Percentiles rank a stretch among this genome's conserved stretches.
Conservation (phyloP, 371 early-diverging fungal species). For the Actinomortierella ambigua region DNA sequence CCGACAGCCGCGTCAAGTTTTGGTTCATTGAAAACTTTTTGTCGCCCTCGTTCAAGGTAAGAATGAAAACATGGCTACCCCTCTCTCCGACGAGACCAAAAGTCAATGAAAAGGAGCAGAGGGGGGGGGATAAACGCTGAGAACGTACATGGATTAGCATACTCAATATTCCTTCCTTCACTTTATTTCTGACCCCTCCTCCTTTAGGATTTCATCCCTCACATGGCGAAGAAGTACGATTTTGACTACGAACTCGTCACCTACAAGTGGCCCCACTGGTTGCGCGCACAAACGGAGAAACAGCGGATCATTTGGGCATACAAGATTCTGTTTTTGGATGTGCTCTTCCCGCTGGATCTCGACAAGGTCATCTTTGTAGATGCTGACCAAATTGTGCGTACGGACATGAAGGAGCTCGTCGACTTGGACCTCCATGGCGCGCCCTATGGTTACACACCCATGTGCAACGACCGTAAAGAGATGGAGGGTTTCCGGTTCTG, state of each 20-base stretch:
- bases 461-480: constrained; percentile 90
- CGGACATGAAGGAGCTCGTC: constrained; percentile 89
- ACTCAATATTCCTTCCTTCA: neutral
- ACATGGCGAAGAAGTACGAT: constrained; percentile 78
- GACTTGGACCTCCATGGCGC: constrained; percentile 91
- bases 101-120: too few relatives aligned
- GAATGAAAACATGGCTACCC: too few relatives aligned
- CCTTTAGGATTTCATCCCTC: constrained; percentile 84
- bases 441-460: constrained; percentile 95
- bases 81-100: too few relatives aligned
- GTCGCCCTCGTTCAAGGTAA: constrained; percentile 90
- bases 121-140: too few relatives aligned
- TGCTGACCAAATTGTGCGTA: constrained; percentile 96
- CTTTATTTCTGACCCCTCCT: neutral
- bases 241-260: constrained; percentile 95
- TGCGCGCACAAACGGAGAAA: constrained; percentile 89
- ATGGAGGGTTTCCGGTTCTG: constrained; percentile 97
- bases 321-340: constrained; percentile 97
- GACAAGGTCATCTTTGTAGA: constrained; percentile 97
- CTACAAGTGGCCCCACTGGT: constrained; percentile 98
- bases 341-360: constrained; percentile 91
- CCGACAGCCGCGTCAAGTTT: constrained; percentile 89
- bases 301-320: constrained; percentile 98
- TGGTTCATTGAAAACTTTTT: constrained; percentile 98
- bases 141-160: too few relatives aligned